Evolutionary conservation across 2,329 filamentous ascomycete species (phyloP), one percentile per base, ranked within the genome.

Genomic region (Endothia cerciana): DNA sequence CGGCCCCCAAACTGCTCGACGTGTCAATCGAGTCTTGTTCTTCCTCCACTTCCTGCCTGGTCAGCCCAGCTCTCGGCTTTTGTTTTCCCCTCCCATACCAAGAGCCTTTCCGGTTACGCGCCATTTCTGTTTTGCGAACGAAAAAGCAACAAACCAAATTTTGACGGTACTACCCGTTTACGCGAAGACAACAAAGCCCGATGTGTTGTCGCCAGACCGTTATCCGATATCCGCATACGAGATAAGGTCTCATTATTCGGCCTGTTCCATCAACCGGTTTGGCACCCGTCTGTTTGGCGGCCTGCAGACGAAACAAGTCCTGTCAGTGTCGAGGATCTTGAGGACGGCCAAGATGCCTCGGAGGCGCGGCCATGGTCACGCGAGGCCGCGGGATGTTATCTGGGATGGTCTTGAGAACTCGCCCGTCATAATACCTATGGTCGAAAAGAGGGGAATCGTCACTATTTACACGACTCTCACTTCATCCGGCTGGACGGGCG

Each of bases 391-490:
- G 30, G 7, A 38, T 25, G 57, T 51, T 49, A 36, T 22, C 19
- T 10, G 19, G 19, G 17, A 28, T 49, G 57, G 19, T 55, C 38
- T 40, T 15, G 62, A 4, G 6, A 25, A 51, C 6, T 19, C 45
- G 13, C 49, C 51, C 11, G 8, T 41, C 25, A 47, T 60, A 17
- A 45, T 25, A 47, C 51, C 33, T 7, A 51, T n/a, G 13, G 30
- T 63, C 6, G 47, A 61, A 30, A 63, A 66, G 36, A 62, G 63
- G 38, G 56, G 61, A 22, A 57, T 66, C 15, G 64, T 68, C 38
- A 77, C 76, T 4, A 70, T 77, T 11, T 77, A 73, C 64, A 71
- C 71, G 33, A 78, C 77, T 30, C 62, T 76, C 71, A 70, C 69
- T 10, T 65, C 69, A 45, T 62, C 63, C 2, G 67, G 62, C 47